Percentiles rank a stretch among this genome's conserved stretches.
Evolutionary conservation across 805 yeast genomes (phyloP).

Genomic region (Ogataea philodendri): DNA sequence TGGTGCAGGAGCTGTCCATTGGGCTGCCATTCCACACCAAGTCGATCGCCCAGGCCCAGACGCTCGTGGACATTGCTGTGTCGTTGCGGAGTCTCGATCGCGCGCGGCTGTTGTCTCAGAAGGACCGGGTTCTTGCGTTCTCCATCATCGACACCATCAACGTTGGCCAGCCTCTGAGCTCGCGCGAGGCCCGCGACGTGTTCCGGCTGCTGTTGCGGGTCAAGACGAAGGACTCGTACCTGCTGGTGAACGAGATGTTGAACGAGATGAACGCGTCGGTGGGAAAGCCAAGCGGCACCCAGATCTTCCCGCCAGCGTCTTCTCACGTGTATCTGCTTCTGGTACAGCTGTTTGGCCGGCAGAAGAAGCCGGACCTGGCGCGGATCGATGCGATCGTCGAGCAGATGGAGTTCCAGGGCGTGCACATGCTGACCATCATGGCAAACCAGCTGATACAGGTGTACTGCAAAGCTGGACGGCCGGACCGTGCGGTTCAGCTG

Average conservation of each 20-base stretch:
- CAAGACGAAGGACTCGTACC: constrained; percentile 21
- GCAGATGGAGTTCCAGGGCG: constrained; percentile 31
- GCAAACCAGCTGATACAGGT: constrained; percentile 39
- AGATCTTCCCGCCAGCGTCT: constrained; percentile 37
- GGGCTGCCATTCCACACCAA: constrained; percentile 11
- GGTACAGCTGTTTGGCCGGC: constrained; percentile 35
- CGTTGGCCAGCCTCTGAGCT: constrained; percentile 25
- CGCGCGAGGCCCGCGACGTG: constrained; percentile 27
- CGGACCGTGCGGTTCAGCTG: constrained; percentile 32
- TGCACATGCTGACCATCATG: constrained; percentile 36
- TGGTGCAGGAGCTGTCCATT: constrained; percentile 18
- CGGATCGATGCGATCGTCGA: constrained; percentile 32
- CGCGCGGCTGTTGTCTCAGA: constrained; percentile 3
- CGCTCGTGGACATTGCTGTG: constrained; percentile 22
- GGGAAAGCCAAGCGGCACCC: constrained; percentile 16
- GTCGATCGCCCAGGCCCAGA: constrained; percentile 22
- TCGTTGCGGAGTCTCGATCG: constrained; percentile 8
- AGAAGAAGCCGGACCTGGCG: constrained; percentile 24
- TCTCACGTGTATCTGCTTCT: constrained; percentile 43
- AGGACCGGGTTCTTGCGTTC: constrained; percentile 9
- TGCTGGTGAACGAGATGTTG: constrained; percentile 32
- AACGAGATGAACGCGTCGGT: background rate
- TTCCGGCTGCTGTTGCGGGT: constrained; percentile 22
- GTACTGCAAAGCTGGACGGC: constrained; percentile 31
- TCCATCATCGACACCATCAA: constrained; percentile 23